A percentile compares a stretch with the other conserved stretches of the same genome.
Evolutionary conservation across 305 asterid genomes (phyloP).

Genomic region (Fraxinus sp.): DNA sequence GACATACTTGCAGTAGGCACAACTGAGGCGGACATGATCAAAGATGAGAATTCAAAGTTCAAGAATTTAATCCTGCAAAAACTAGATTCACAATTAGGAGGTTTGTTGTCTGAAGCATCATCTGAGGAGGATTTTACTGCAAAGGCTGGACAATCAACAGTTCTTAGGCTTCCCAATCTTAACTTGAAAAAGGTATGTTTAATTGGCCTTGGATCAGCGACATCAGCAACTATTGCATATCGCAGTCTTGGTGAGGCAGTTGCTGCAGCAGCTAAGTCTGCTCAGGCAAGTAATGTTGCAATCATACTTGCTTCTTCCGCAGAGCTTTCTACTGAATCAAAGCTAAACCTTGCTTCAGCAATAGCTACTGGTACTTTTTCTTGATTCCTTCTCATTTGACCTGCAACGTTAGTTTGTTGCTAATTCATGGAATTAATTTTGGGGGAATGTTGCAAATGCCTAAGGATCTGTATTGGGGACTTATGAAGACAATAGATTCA

Average conservation of each 20-base stretch:
- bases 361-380: conserved; percentile 63
- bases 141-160: conserved; percentile 75
- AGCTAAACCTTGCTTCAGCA: conserved; percentile 74
- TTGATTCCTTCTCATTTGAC: background rate
- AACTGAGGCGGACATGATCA: conserved; percentile 73
- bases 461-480: conserved; percentile 77
- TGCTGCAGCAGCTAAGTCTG: conserved; percentile 84
- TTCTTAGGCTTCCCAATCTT: conserved; percentile 73
- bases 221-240: conserved; percentile 51
- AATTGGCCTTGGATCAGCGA: conserved; percentile 70
- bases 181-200: conserved; percentile 75
- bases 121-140: conserved; percentile 86
- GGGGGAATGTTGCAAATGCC: conserved; percentile 15
- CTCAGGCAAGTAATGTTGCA: conserved; percentile 72
- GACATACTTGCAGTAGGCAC: conserved; percentile 91
- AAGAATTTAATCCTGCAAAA: conserved; percentile 66
- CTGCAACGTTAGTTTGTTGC: background rate
- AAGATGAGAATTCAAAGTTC: conserved; percentile 71
- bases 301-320: conserved; percentile 76
- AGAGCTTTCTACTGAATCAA: conserved; percentile 52
- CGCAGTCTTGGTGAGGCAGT: conserved; percentile 84
- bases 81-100: conserved; percentile 68
- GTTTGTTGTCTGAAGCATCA: conserved; percentile 75
- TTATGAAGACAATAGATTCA: conserved; percentile 84
- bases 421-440: conserved; percentile 18